Evolutionary conservation across 2,329 filamentous ascomycete species (phyloP).

Genomic region (Arthrobotrys iridis): DNA sequence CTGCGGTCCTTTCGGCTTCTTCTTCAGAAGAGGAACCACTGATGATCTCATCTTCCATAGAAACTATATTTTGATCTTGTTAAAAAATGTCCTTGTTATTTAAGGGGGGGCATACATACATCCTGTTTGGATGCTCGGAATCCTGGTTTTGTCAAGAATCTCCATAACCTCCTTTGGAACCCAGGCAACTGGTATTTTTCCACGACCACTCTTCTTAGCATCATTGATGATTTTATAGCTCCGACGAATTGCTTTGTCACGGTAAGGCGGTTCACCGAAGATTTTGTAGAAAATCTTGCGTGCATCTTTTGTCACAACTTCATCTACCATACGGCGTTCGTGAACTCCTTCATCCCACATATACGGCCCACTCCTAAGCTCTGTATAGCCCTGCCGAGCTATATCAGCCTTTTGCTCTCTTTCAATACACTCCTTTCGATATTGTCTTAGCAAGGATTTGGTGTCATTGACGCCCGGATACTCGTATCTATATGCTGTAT

Average conservation of each 20-base stretch:
- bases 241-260: background rate
- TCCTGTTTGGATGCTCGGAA: too few relatives aligned
- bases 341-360: constrained; percentile 23
- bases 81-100: background rate
- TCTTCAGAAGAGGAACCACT: background rate
- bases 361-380: background rate
- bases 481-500: background rate
- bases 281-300: background rate
- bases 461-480: constrained; percentile 17
- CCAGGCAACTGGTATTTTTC: constrained; percentile 5
- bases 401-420: background rate
- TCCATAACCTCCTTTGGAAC: background rate
- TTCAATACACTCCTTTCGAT: background rate
- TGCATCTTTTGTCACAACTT: background rate
- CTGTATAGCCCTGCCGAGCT: background rate
- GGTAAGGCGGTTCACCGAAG: background rate
- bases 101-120: background rate
- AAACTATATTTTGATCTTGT: too few relatives aligned
- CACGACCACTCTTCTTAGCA: background rate
- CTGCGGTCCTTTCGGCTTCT: too few relatives aligned
- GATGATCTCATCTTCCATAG: background rate
- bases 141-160: background rate
- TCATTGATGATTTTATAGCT: background rate
- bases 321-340: background rate
- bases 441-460: background rate